Evolutionary conservation across 768 basidiomycete species (phyloP).

Genomic region (Boletus sp.): DNA sequence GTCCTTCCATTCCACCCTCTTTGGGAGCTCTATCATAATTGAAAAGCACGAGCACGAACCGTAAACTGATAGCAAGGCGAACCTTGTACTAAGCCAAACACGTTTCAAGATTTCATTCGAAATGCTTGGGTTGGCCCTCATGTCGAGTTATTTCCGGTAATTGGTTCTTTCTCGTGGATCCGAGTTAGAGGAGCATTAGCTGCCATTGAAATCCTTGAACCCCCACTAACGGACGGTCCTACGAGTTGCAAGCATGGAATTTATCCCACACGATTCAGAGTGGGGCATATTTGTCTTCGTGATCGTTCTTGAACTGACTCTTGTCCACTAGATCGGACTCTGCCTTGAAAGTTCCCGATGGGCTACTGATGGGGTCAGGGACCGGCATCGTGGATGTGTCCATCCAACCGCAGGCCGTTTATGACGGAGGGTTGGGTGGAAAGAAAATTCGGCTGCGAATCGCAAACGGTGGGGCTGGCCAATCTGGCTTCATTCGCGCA

Average conservation of each 20-base stretch:
- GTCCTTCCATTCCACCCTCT: slow-evolving; percentile 5
- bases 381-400: neutral
- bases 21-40: slow-evolving; percentile 3
- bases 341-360: slow-evolving; percentile 1
- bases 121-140: neutral
- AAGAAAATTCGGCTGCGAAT: slow-evolving; percentile 41
- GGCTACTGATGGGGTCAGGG: slow-evolving; percentile 2
- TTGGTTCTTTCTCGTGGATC: neutral
- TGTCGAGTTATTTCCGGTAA: neutral
- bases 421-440: slow-evolving; percentile 39
- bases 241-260: neutral
- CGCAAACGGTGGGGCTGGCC: slow-evolving; percentile 50
- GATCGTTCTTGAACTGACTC: neutral
- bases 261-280: slow-evolving; percentile 1
- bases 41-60: neutral
- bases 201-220: neutral
- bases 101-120: neutral
- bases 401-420: slow-evolving; percentile 27
- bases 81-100: slow-evolving; percentile 1
- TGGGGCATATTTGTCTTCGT: neutral
- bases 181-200: neutral
- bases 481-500: slow-evolving; percentile 45
- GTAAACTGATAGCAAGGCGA: neutral
- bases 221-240: neutral
- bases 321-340: neutral